Evolutionary conservation across 495 filamentous ascomycete species (phyloP).

Genomic region (Penicillium simplicissimum): DNA sequence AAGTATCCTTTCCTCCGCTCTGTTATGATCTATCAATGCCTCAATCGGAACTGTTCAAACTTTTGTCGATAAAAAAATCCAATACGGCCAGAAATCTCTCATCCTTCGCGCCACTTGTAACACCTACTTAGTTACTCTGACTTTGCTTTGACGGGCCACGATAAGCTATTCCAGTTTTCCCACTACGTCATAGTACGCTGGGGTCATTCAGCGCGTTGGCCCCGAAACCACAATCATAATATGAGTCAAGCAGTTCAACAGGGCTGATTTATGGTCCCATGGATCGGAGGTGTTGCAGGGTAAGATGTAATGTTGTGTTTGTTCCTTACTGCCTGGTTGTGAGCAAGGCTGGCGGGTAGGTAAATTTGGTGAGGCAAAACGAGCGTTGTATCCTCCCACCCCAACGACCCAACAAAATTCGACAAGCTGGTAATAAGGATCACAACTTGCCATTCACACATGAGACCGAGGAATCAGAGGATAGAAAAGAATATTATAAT

Average conservation of each 20-base stretch:
- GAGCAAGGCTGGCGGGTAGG: neutral
- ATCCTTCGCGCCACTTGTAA: neutral
- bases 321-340: neutral
- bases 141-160: neutral
- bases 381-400: neutral
- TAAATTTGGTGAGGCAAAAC: conserved; percentile 3
- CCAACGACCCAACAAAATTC: conserved; percentile 22
- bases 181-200: neutral
- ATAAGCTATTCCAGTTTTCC: neutral
- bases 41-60: neutral
- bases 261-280: neutral
- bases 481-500: neutral
- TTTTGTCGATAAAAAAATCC: neutral
- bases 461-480: neutral
- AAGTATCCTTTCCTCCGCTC: neutral
- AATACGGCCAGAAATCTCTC: neutral
- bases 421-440: neutral
- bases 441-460: neutral
- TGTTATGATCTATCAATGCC: neutral
- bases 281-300: neutral
- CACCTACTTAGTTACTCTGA: neutral
- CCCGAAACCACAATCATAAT: neutral
- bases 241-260: neutral
- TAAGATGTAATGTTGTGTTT: neutral
- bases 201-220: neutral